Base-by-base conservation (phyloP, 2,329 filamentous ascomycete genomes). In the Aspergillus tanneri region DNA sequence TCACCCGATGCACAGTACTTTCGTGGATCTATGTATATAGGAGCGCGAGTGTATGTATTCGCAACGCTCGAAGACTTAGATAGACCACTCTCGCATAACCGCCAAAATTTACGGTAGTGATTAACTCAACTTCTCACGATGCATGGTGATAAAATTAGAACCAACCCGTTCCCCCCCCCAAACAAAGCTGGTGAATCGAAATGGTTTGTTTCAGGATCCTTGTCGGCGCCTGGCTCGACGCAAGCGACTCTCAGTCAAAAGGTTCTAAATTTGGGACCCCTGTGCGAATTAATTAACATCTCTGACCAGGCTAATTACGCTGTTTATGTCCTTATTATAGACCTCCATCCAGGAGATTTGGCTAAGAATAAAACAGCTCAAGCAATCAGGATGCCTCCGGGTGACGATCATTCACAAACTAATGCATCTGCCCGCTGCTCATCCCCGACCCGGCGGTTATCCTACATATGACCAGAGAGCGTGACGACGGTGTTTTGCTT, bases 181-280 rank as follows among this genome's bases (percentile, higher is more conserved):
- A n/a, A n/a, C n/a, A n/a, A n/a, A n/a, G n/a, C 18, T 27, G 8
- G 28, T 12, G 16, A 34, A 12, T 12, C 30, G 36, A 14, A 47
- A 16, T 43, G 32, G 30, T 32, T 48, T 23, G 42, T 44, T 44
- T 44, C 30, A 44, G 30, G 24, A 19, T 18, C 24, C 25, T 8
- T 32, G 24, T 16, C 27, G 10, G 46, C 41, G 46, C 41, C 7
- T 44, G 40, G 40, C 35, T 37, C 12, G 18, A 30, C 35, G 41
- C 41, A 43, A 32, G 32, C 24, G 35, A 38, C 43, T 21, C n/a
- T 32, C 19, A 23, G 4, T 18, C 3, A 16, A n/a, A 32, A 19
- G 16, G 37, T 52, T 52, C 49, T 52, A 52, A 49, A 45, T 49
- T 44, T 44, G 49, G 30, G 16, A n/a, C 19, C 5, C 30, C 19